Percentiles rank a stretch among this genome's conserved stretches.
Conservation (phyloP, 1,284 basidiomycete species). For the Ganoderma boninense region DNA sequence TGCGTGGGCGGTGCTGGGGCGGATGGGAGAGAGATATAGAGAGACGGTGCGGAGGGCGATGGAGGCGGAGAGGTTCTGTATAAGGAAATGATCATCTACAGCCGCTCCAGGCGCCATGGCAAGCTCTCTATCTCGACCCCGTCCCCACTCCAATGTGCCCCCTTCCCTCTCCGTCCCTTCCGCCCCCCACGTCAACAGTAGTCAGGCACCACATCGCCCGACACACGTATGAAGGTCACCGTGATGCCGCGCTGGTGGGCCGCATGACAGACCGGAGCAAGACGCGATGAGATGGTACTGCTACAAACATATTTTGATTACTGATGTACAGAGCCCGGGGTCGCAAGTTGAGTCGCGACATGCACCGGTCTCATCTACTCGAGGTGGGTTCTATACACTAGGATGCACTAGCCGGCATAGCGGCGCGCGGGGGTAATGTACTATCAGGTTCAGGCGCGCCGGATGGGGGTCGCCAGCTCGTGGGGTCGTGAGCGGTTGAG, state of each 20-base stretch:
- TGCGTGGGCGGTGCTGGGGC: conserved; percentile 6
- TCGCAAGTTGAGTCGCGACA: conserved; percentile 43
- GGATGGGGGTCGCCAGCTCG: conserved; percentile 19
- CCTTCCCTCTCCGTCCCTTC: not conserved
- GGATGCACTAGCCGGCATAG: conserved; percentile 21
- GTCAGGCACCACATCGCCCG: not conserved
- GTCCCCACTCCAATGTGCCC: not conserved
- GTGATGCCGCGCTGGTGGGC: not conserved
- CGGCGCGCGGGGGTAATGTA: conserved; percentile 17
- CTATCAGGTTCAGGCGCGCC: conserved; percentile 18
- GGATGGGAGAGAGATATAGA: conserved; percentile 8
- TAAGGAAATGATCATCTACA: conserved; percentile 27
- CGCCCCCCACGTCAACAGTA: not conserved
- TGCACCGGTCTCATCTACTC: conserved; percentile 28
- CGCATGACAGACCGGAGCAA: not conserved
- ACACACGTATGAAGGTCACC: not conserved
- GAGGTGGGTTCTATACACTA: conserved; percentile 22
- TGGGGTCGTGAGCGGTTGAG: conserved; percentile 15
- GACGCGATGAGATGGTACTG: conserved; percentile 17
- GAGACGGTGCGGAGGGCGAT: conserved; percentile 15
- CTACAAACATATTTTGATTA: conserved; percentile 36
- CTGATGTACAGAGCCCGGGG: conserved; percentile 35
- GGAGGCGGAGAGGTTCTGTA: conserved; percentile 21
- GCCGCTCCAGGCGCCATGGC: conserved; percentile 5
- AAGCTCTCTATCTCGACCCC: not conserved